phyloP scores from a whole-genome alignment of 2,329 filamentous ascomycete genomes.

The Fusarium anguioides region DNA sequence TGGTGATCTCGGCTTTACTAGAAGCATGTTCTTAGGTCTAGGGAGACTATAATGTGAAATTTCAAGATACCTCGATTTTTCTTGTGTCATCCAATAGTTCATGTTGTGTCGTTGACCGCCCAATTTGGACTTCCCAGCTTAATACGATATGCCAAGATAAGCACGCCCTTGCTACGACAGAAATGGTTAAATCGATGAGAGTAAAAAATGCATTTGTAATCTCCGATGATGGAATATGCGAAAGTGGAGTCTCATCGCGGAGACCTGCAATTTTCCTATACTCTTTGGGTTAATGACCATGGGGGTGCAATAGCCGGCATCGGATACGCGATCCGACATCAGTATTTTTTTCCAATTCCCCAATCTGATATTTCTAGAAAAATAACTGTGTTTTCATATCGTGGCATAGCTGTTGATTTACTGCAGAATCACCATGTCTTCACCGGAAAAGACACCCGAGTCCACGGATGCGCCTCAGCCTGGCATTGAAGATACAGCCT shows the following conservation, averaged over 20 bases:
- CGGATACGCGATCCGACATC: conserved; percentile 2
- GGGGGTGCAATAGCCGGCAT: conserved; percentile 14
- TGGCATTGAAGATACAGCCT: not conserved
- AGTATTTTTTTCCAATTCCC: not conserved
- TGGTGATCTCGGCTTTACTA: too few species aligned
- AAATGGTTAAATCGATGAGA: not conserved
- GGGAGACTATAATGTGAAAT: too few species aligned
- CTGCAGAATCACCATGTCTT: not conserved
- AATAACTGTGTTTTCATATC: accelerated
- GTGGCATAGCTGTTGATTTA: too few species aligned
- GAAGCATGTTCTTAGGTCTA: too few species aligned
- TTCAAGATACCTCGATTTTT: too few species aligned
- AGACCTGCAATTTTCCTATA: not conserved
- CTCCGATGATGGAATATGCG: not conserved
- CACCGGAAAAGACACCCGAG: not conserved
- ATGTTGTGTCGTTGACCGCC: too few species aligned
- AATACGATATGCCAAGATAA: not conserved
- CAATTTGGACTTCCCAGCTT: too few species aligned
- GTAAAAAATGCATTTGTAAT: conserved; percentile 2
- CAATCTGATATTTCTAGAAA: accelerated
- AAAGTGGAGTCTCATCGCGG: conserved; percentile 9
- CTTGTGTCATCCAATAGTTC: too few species aligned
- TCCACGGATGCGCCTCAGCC: not conserved
- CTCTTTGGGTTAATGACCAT: conserved; percentile 6
- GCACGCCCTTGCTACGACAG: not conserved